Percentiles rank a stretch among this genome's conserved stretches.
phyloP scores from a whole-genome alignment of 1,284 basidiomycete species.

The Thelephora terrestris region DNA sequence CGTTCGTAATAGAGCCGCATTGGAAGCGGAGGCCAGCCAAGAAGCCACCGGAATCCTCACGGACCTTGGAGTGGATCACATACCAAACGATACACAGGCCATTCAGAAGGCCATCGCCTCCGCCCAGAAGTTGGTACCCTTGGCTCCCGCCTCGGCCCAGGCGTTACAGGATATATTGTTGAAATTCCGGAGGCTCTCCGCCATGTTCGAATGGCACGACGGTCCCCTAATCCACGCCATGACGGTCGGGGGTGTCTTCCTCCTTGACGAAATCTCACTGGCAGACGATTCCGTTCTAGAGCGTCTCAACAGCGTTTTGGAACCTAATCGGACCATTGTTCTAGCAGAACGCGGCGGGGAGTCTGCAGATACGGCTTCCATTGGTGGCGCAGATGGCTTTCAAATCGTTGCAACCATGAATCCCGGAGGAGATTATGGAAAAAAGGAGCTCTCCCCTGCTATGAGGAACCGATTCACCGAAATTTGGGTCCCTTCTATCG shows the following conservation, averaged over 20 bases:
- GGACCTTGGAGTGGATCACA: constrained; percentile 26
- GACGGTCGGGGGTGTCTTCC: constrained; percentile 75
- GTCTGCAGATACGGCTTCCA: constrained; percentile 56
- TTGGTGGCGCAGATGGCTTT: constrained; percentile 64
- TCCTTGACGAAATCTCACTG: constrained; percentile 96
- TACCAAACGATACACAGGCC: constrained; percentile 24
- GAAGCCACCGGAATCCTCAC: constrained; percentile 34
- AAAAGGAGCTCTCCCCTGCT: constrained; percentile 97
- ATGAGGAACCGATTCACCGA: constrained; percentile 98
- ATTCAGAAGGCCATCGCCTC: constrained; percentile 28
- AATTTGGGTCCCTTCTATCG: constrained; percentile 94
- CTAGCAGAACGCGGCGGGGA: constrained; percentile 88
- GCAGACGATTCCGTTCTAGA: constrained; percentile 99
- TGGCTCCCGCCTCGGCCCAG: constrained; percentile 19
- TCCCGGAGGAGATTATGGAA: constrained; percentile 98
- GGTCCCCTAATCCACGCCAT: constrained; percentile 93
- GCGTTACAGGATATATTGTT: constrained; percentile 32
- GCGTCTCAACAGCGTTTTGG: constrained; percentile 93
- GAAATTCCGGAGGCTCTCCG: constrained; percentile 40
- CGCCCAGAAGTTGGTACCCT: constrained; percentile 24
- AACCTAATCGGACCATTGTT: constrained; percentile 83
- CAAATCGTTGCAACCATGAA: constrained; percentile 98
- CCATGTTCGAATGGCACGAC: constrained; percentile 95
- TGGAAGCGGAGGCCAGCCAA: constrained; percentile 35
- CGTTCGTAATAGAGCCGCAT: constrained; percentile 64